Percentiles rank a stretch among this genome's conserved stretches.
Conservation (phyloP, 2,329 filamentous ascomycete genomes). For the Ramularia collo-cygni region DNA sequence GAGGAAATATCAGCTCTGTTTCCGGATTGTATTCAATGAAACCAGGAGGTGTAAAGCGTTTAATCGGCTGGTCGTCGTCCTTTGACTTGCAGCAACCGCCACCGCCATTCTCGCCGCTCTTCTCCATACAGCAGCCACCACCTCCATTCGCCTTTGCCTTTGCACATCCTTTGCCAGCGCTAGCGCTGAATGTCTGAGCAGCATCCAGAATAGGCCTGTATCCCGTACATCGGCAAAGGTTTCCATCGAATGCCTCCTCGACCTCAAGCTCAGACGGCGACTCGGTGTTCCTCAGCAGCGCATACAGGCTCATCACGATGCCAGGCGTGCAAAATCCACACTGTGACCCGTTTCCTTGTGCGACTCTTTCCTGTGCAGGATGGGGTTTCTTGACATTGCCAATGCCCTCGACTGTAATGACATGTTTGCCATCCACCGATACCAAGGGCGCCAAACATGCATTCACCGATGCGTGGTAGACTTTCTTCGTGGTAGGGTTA, state of each 20-base stretch:
- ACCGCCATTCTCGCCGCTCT: conserved; percentile 41
- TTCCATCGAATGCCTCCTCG: conserved; percentile 96
- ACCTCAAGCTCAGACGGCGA: conserved; percentile 73
- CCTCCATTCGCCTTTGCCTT: conserved; percentile 53
- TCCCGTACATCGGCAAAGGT: conserved; percentile 90
- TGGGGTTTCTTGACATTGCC: conserved; percentile 82
- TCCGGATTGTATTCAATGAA: conserved; percentile 94
- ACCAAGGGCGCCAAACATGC: conserved; percentile 89
- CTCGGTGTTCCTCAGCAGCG: conserved; percentile 76
- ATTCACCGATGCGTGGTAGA: conserved; percentile 96
- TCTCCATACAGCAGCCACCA: conserved; percentile 64
- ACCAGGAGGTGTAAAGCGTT: conserved; percentile 72
- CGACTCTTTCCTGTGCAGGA: conserved; percentile 83
- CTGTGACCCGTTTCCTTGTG: conserved; percentile 85
- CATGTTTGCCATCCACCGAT: conserved; percentile 94
- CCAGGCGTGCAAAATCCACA: conserved; percentile 95
- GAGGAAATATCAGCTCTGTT: conserved; percentile 92
- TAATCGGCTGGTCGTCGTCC: conserved; percentile 43
- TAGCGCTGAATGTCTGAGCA: conserved; percentile 71
- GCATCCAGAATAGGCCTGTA: conserved; percentile 92
- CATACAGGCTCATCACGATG: conserved; percentile 96
- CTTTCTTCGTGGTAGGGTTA: conserved; percentile 83
- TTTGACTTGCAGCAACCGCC: conserved; percentile 50
- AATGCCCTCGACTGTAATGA: conserved; percentile 95
- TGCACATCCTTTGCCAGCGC: conserved; percentile 47